Percentiles rank a stretch among this genome's conserved stretches.
Evolutionary conservation across 805 yeast genomes (phyloP).

Genomic region (Zygosaccharomyces bisporus): DNA sequence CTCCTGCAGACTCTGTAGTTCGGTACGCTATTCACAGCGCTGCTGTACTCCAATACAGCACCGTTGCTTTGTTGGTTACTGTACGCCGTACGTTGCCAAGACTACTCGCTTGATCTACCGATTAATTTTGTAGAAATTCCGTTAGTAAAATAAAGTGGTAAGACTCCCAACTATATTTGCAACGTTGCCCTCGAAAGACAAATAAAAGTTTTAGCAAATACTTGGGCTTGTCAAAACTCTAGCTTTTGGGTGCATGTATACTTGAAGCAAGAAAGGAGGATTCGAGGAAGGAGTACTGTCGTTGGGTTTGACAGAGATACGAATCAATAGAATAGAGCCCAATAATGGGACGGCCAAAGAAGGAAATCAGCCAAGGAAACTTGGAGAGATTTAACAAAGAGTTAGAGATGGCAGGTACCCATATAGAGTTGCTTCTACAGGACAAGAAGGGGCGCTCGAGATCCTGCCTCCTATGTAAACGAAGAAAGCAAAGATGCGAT

Average conservation of each 20-base stretch:
- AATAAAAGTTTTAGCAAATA: neutral
- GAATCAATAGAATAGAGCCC: neutral
- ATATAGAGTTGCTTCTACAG: conserved; percentile 27
- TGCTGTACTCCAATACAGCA: too few relatives aligned
- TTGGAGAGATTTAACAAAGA: conserved; percentile 35
- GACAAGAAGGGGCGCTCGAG: conserved; percentile 56
- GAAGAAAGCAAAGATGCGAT: conserved; percentile 61
- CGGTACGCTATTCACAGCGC: too few relatives aligned
- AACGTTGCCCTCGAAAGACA: neutral
- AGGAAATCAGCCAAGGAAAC: conserved; percentile 34
- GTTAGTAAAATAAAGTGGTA: neutral
- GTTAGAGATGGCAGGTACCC: conserved; percentile 34
- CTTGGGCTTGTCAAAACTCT: neutral
- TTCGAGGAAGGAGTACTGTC: neutral
- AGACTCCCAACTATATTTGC: neutral
- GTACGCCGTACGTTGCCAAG: neutral
- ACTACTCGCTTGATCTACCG: neutral
- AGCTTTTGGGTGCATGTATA: neutral
- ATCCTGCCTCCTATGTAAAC: conserved; percentile 53
- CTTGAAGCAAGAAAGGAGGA: neutral
- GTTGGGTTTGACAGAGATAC: neutral
- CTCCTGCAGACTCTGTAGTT: neutral
- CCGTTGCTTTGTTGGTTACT: neutral
- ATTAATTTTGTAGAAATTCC: neutral
- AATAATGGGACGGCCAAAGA: conserved; percentile 37